Base-by-base conservation (phyloP, 2,329 filamentous ascomycete species). In the Colletotrichum endophyticum region DNA sequence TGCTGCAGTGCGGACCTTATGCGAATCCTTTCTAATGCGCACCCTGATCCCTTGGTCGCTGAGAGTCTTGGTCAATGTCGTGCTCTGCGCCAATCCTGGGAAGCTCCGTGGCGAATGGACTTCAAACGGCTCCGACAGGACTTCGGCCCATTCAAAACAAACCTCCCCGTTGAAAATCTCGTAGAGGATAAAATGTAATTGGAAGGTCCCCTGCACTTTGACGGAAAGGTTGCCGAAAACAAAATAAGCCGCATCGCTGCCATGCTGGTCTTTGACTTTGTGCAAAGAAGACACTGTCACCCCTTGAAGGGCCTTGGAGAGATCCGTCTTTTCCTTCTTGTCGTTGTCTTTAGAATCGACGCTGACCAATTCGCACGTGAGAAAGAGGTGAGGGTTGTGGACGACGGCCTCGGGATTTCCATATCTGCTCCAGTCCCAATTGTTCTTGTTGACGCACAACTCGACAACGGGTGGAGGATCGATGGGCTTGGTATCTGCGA, bases 221-320 rank as follows among this genome's bases (percentile, higher is more conserved):
- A 96, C 92, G 0, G 95, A 97, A 27, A 98, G 88, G 84, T 98
- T 95, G 7, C 94, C 94, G 84, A 98, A 98, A n/a, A 98, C 93
- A 81, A 98, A 98, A 85, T 96, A 98, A 1, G 93, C 95, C 13
- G 94, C 94, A 84, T 97, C 95, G 86, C 87, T 88, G 81, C 96
- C 96, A 80, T 94, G 90, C 5, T 92, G 89, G 82, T 98, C 95
- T 83, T 97, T 96, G 70, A 98, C 87, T 70, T 95, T 91, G 84
- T 98, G 95, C 66, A 97, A 88, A 11, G 95, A 98, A 3, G 95
- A 98, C 7, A 95, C 93, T 57, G 94, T 88, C 7, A 94, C 94
- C 11, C 95, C 95, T 49, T 93, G 59, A 6, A 90, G 75, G 96
- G 86, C 61, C 91, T 89, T 76, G 90, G 91, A 25, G 67, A 79